Conservation (phyloP, 2,329 filamentous ascomycete species). For the Pestalotiopsis sp. region DNA sequence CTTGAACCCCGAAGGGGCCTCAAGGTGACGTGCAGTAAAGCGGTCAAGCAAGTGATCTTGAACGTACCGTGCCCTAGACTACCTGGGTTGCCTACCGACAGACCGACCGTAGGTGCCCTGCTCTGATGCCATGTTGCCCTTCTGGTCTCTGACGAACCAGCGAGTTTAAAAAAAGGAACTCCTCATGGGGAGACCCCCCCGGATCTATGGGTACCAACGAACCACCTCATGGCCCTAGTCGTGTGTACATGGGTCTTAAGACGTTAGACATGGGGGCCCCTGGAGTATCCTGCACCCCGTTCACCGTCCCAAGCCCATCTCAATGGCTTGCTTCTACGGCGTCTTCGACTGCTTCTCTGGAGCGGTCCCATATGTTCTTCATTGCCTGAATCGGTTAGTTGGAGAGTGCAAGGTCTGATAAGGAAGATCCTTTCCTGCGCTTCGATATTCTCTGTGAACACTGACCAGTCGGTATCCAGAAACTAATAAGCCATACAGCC, state of each 20-base stretch:
- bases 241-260: constrained; percentile 27
- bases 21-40: constrained; percentile 14
- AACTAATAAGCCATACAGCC: constrained; percentile 13
- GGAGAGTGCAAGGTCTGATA: constrained; percentile 3
- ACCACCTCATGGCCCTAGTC: constrained; percentile 31
- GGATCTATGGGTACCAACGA: constrained; percentile 27
- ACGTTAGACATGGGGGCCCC: constrained; percentile 29
- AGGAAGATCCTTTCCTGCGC: background rate
- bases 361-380: constrained; percentile 1
- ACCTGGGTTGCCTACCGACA: background rate
- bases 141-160: constrained; percentile 21
- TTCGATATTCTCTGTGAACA: background rate
- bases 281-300: constrained; percentile 33
- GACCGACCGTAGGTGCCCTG: background rate
- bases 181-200: constrained; percentile 24
- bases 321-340: constrained; percentile 6
- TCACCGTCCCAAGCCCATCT: constrained; percentile 24
- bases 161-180: constrained; percentile 25
- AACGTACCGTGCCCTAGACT: background rate
- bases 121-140: constrained; percentile 17
- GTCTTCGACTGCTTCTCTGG: constrained; percentile 6
- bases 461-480: background rate
- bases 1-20: background rate
- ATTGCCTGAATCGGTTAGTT: constrained; percentile 13
- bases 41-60: constrained; percentile 6